Evolutionary conservation across 345 rosid species (phyloP).

Genomic region (Boechera retrofracta): DNA sequence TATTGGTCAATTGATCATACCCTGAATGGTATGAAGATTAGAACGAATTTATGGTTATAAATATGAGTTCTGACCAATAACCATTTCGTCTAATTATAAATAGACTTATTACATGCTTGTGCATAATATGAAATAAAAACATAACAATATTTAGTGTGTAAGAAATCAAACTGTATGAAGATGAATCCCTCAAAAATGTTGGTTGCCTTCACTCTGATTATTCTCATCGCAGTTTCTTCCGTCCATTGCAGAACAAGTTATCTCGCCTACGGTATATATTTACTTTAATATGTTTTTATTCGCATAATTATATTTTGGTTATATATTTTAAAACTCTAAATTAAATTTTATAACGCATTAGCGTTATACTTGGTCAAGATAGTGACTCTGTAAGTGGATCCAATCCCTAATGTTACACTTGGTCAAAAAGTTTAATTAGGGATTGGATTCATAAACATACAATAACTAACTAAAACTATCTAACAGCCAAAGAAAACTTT

Average conservation of each 20-base stretch:
- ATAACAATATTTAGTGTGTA: not conserved
- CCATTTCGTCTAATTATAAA: not conserved
- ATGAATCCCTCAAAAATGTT: conserved; percentile 12
- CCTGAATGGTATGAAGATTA: not conserved
- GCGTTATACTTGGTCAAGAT: too few species aligned
- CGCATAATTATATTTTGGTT: not conserved
- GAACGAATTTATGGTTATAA: not conserved
- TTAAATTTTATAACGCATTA: not conserved
- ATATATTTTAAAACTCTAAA: not conserved
- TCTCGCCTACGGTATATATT: not conserved
- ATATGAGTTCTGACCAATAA: conserved; percentile 8
- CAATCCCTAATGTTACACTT: not conserved
- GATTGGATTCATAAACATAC: too few species aligned
- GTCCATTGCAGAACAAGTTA: conserved; percentile 7
- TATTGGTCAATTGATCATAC: not conserved
- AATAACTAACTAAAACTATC: too few species aligned
- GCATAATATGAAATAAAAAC: not conserved
- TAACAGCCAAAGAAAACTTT: too few species aligned
- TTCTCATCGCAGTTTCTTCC: not conserved
- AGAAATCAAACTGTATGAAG: not conserved
- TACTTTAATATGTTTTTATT: not conserved
- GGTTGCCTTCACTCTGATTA: not conserved
- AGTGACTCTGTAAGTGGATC: not conserved
- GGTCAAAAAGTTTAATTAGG: too few species aligned
- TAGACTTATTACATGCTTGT: not conserved